Evolutionary conservation across 2,329 filamentous ascomycete species (phyloP).

Genomic region (Cladosporium sp.): DNA sequence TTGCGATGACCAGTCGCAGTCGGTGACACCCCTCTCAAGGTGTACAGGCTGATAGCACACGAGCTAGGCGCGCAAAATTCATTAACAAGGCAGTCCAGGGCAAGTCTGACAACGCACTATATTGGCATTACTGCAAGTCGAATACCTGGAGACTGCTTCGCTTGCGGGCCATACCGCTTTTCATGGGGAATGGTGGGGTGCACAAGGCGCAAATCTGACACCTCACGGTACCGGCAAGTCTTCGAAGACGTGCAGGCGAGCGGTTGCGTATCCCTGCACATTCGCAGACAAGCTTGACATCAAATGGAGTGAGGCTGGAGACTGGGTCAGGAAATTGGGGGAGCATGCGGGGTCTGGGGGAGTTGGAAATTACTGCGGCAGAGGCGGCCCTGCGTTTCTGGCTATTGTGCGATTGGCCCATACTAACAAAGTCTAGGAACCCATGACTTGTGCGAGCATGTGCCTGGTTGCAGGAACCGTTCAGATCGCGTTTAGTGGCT

Average conservation of each 20-base stretch:
- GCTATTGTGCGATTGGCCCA: slow-evolving; percentile 11
- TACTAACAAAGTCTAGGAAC: slow-evolving; percentile 7
- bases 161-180: slow-evolving; percentile 10
- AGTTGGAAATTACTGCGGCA: slow-evolving; percentile 14
- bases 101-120: slow-evolving; percentile 16
- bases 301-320: slow-evolving; percentile 14
- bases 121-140: slow-evolving; percentile 18
- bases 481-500: slow-evolving; percentile 11
- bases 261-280: slow-evolving; percentile 17
- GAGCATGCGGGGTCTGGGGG: slow-evolving; percentile 15
- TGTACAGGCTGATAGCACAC: slow-evolving; percentile 18
- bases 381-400: slow-evolving; percentile 13
- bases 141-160: slow-evolving; percentile 16
- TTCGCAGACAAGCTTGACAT: not conserved
- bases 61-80: slow-evolving; percentile 14
- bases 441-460: slow-evolving; percentile 16
- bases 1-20: slow-evolving; percentile 9
- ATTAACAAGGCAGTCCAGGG: slow-evolving; percentile 13
- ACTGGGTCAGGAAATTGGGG: slow-evolving; percentile 1
- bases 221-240: slow-evolving; percentile 5
- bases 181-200: not conserved
- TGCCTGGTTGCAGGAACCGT: slow-evolving; percentile 19
- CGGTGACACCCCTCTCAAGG: slow-evolving; percentile 8
- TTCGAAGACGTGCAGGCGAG: slow-evolving; percentile 13
- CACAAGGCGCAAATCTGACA: slow-evolving; percentile 12